These are phyloP conservation scores for Dryas drummondii DNA, from an alignment of 306 rosid genomes.

Conservation along the genomic window DNA sequence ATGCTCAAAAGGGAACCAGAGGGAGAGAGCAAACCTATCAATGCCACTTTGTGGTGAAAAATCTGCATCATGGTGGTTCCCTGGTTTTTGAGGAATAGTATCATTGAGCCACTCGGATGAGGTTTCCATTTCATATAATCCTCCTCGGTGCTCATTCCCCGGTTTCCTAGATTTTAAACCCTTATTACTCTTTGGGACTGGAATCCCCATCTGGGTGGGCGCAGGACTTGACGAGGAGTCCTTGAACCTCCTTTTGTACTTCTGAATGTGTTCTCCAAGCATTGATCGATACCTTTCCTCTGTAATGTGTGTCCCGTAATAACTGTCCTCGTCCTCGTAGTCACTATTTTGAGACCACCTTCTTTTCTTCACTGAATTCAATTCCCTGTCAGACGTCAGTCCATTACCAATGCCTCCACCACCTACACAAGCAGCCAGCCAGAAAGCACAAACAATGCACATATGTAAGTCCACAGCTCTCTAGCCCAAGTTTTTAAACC, in stretches of 20 bases:
- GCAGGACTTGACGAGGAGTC: conserved; percentile 61
- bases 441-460: conserved; percentile 24
- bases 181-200: conserved; percentile 40
- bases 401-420: conserved; percentile 71
- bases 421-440: conserved; percentile 47
- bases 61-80: conserved; percentile 54
- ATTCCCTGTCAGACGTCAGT: conserved; percentile 55
- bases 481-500: conserved; percentile 18
- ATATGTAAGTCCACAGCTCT: conserved; percentile 17
- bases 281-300: conserved; percentile 88
- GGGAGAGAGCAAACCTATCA: conserved; percentile 57
- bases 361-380: conserved; percentile 53
- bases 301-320: conserved; percentile 48
- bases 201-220: conserved; percentile 44
- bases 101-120: conserved; percentile 65
- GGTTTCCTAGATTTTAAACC: conserved; percentile 59
- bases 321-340: conserved; percentile 59
- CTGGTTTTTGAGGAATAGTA: conserved; percentile 50
- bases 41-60: conserved; percentile 36
- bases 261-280: conserved; percentile 93
- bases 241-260: conserved; percentile 84
- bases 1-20: conserved; percentile 24
- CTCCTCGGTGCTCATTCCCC: conserved; percentile 59
- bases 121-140: conserved; percentile 54
- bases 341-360: conserved; percentile 65